These are phyloP conservation scores for Hortiboletus campestris DNA, from an alignment of 768 basidiomycete genomes.

Conservation along the genomic window DNA sequence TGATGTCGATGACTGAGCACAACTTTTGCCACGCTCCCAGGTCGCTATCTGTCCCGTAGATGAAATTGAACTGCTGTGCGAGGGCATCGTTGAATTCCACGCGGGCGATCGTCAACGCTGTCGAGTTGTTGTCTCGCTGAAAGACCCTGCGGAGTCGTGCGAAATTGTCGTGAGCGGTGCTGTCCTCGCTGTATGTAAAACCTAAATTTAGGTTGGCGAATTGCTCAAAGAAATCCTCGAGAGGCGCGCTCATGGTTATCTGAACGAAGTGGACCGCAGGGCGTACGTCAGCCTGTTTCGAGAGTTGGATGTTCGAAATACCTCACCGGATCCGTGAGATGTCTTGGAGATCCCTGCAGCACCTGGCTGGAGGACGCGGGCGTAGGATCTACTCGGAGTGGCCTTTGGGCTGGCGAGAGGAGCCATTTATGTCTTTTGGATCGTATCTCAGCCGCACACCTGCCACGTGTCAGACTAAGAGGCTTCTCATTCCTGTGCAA, in stretches of 20 bases:
- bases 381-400: neutral
- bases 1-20: conserved; percentile 21
- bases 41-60: conserved; percentile 18
- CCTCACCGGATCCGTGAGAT: neutral
- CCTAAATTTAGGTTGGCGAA: conserved; percentile 10
- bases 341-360: neutral
- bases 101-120: neutral
- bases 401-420: too few species aligned
- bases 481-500: conserved; percentile 5
- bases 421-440: neutral
- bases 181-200: conserved; percentile 13
- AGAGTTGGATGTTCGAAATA: too few species aligned
- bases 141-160: conserved; percentile 5
- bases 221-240: conserved; percentile 25
- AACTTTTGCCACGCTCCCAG: conserved; percentile 26
- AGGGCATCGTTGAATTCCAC: conserved; percentile 19
- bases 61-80: conserved; percentile 24
- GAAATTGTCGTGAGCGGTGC: conserved; percentile 24
- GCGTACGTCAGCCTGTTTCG: neutral
- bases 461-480: neutral
- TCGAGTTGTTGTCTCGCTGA: neutral
- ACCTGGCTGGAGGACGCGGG: neutral
- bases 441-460: neutral
- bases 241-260: conserved; percentile 14
- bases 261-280: neutral